Percentiles rank a stretch among this genome's conserved stretches.
These are phyloP conservation scores for Funneliformis mosseae DNA, from an alignment of 192 early-diverging fungal species.

Conservation along the genomic window DNA sequence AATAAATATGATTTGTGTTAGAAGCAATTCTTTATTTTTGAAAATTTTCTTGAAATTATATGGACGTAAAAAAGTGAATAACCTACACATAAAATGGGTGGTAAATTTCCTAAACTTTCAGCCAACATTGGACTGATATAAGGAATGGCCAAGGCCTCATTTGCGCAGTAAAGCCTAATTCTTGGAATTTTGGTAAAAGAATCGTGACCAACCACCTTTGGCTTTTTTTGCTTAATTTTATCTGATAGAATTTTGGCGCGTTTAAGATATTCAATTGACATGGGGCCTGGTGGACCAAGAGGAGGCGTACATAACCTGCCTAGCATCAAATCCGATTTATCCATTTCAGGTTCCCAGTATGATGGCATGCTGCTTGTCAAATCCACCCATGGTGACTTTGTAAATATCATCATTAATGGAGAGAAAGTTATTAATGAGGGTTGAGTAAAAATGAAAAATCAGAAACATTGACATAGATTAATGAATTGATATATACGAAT, in stretches of 20 bases:
- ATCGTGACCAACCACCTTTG: constrained; percentile 6
- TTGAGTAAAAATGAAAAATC: too few relatives aligned
- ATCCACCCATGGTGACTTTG: not conserved
- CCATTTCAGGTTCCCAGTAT: constrained; percentile 29
- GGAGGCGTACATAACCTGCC: not conserved
- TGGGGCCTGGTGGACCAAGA: constrained; percentile 31
- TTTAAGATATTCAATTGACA: constrained; percentile 38
- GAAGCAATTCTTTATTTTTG: not conserved
- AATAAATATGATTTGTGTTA: too few relatives aligned
- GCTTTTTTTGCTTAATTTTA: constrained; percentile 28
- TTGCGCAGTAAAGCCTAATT: constrained; percentile 50
- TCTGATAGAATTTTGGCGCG: constrained; percentile 27
- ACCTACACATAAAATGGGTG: constrained; percentile 35
- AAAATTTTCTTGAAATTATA: not conserved
- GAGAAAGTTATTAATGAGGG: not conserved
- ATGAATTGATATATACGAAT: not conserved
- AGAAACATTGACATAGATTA: too few relatives aligned
- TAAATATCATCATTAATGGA: not conserved
- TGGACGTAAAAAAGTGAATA: not conserved
- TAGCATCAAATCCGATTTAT: constrained; percentile 35
- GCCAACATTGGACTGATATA: constrained; percentile 50
- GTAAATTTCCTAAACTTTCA: constrained; percentile 39
- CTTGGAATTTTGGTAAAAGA: constrained; percentile 36
- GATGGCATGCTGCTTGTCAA: constrained; percentile 49
- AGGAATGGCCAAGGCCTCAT: constrained; percentile 43